Base-by-base conservation (phyloP, 2,329 filamentous ascomycete genomes). In the Lachnellula willkommii region DNA sequence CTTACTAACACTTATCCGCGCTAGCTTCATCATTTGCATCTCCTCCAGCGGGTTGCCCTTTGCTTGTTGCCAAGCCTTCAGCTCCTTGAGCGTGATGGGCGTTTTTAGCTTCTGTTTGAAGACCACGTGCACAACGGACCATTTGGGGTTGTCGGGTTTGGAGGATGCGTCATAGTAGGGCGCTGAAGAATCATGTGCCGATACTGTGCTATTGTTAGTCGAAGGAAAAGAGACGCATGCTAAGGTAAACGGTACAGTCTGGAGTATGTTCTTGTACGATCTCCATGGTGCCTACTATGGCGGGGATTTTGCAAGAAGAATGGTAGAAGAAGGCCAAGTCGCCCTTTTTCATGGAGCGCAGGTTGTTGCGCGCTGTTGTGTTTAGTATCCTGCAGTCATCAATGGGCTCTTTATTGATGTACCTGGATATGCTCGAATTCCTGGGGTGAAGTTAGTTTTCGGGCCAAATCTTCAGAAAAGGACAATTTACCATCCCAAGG, bases 291-390 rank as follows among this genome's bases (percentile, higher is more conserved):
- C 92, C 92, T 1, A 87, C 90, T 48, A 97, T 90, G 2, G 89
- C 93, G 0, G 92, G 91, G 24, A 87, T 82, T 70, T 95, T 95
- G 73, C 89, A 94, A 66, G 94, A 95, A 47, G 89, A 95, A 73
- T 96, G 93, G 70, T 97, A 97, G 75, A 99, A 97, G 75, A 99
- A 97, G 26, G 91, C 92, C 35, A 92, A 78, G 68, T 99, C 94
- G 50, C 92, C 92, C 54, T 85, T 84, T 65, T 89, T 91, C 94
- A 99, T 99, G 8, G 84, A 82, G 32, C 89, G 83, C 74, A 99
- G 85, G 69, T 96, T 90, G 68, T 96, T 97, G 26, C 90, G 84
- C 6, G 93, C 93, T 73, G n/a, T 12, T 45, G n/a, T 22, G 6
- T 17, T 68, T 70, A 68, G 5, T 68, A 47, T 74, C 64, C 56